phyloP scores from a whole-genome alignment of 108 stramenopile genomes.

The Chaetoceros tenuissimus region DNA sequence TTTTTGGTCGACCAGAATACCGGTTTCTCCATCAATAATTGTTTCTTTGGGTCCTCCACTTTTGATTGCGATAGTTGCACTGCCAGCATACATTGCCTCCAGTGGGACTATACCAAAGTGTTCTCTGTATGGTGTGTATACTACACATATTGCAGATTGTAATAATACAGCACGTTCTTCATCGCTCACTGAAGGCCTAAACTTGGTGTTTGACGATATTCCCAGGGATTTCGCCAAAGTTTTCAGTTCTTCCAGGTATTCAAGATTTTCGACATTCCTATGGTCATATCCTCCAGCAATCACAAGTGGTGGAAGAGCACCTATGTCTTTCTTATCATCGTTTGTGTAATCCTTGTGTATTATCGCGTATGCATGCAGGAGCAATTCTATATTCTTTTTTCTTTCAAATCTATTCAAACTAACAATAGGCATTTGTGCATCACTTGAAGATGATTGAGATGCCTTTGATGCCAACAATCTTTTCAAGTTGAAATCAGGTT shows the following conservation, averaged over 20 bases:
- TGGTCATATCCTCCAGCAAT: constrained; percentile 97
- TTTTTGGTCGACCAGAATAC: constrained; percentile 71
- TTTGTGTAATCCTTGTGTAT: constrained; percentile 9
- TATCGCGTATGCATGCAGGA: constrained; percentile 49
- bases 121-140: constrained; percentile 94
- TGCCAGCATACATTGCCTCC: constrained; percentile 92
- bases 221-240: constrained; percentile 22
- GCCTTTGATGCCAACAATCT: neutral
- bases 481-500: neutral
- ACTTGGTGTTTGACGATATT: constrained; percentile 33
- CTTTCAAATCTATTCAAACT: constrained; percentile 95
- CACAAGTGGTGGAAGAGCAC: constrained; percentile 39
- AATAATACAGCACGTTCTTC: constrained; percentile 62
- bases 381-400: constrained; percentile 90
- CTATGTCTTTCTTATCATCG: neutral
- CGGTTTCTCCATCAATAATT: constrained; percentile 76
- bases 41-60: constrained; percentile 94
- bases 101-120: constrained; percentile 99
- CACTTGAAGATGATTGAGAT: constrained; percentile 12
- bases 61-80: constrained; percentile 77
- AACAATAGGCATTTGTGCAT: constrained; percentile 36
- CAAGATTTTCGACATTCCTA: constrained; percentile 89
- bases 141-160: constrained; percentile 53
- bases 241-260: constrained; percentile 76
- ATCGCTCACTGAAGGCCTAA: constrained; percentile 72